Evolutionary conservation across 148 eudicot genomes (phyloP).

Genomic region (Rhododendron ovatum): DNA sequence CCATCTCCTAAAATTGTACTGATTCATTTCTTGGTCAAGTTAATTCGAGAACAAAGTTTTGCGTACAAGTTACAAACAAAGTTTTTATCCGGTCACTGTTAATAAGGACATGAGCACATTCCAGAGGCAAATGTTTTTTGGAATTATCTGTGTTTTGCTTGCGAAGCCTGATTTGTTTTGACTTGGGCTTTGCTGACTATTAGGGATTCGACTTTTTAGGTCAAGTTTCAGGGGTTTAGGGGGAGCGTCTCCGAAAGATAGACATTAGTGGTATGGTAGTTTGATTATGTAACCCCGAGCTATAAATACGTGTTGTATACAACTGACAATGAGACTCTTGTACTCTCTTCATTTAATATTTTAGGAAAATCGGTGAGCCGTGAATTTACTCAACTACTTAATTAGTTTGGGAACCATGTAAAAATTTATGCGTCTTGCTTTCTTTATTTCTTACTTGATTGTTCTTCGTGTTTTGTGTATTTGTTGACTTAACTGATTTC

Average conservation of each 20-base stretch:
- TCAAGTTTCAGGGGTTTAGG: not conserved
- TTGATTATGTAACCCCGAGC: not conserved
- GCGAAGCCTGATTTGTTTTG: not conserved
- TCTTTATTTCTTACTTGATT: not conserved
- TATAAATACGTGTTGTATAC: not conserved
- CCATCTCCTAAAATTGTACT: not conserved
- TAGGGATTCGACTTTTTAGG: not conserved
- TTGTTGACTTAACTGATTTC: not conserved
- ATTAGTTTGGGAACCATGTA: not conserved
- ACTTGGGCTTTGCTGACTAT: not conserved
- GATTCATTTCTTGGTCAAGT: conserved; percentile 9
- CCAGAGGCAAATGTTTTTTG: not conserved
- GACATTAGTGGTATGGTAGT: not conserved
- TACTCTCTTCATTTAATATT: not conserved
- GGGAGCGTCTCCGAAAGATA: not conserved
- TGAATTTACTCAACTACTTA: not conserved
- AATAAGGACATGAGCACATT: not conserved
- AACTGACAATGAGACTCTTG: not conserved
- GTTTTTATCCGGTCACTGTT: not conserved
- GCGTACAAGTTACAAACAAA: conserved; percentile 11
- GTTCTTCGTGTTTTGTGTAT: not conserved
- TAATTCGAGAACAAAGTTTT: not conserved
- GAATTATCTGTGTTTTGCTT: not conserved
- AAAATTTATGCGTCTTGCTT: not conserved
- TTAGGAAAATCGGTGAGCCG: not conserved